These are phyloP conservation scores for Saccharomycopsis fodiens DNA, from an alignment of 805 yeast genomes.

Conservation along the genomic window DNA sequence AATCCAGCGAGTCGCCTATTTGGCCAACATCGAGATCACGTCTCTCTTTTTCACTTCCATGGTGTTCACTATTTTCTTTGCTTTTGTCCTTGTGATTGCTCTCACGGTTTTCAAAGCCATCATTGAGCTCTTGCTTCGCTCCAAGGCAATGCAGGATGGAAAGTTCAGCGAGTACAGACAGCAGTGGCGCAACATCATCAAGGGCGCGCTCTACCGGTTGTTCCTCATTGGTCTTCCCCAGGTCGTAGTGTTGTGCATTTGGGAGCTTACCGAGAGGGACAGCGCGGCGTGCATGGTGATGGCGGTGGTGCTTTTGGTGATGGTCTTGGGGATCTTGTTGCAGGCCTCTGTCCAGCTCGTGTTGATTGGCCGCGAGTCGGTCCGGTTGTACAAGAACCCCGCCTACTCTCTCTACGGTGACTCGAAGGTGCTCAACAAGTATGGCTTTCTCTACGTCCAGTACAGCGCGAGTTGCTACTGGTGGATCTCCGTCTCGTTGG, in stretches of 20 bases:
- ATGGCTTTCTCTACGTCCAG: conserved; percentile 89
- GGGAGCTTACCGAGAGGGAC: conserved; percentile 83
- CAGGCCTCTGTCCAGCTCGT: conserved; percentile 75
- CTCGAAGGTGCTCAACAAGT: conserved; percentile 67
- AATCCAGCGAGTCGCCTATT: conserved; percentile 81
- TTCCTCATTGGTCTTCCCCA: conserved; percentile 85
- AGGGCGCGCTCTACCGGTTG: conserved; percentile 83
- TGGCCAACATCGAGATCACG: conserved; percentile 81
- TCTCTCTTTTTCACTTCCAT: conserved; percentile 81
- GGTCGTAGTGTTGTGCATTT: conserved; percentile 67
- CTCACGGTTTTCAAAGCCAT: conserved; percentile 60
- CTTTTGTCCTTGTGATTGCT: conserved; percentile 48
- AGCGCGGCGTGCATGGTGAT: conserved; percentile 77
- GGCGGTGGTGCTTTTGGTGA: conserved; percentile 62
- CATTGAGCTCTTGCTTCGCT: conserved; percentile 53
- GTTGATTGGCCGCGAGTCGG: conserved; percentile 65
- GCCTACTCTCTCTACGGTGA: conserved; percentile 90
- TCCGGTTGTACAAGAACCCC: conserved; percentile 72
- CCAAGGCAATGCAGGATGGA: conserved; percentile 51
- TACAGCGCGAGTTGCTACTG: conserved; percentile 82
- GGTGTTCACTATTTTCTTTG: conserved; percentile 73
- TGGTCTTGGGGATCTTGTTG: conserved; percentile 49
- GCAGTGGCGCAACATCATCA: conserved; percentile 78
- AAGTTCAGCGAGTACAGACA: conserved; percentile 70
- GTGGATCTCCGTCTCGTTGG: conserved; percentile 61